A percentile compares a stretch with the other conserved stretches of the same genome.
These are phyloP conservation scores for Solanum tacnaense DNA, from an alignment of 257 asterid species.

Conservation along the genomic window DNA sequence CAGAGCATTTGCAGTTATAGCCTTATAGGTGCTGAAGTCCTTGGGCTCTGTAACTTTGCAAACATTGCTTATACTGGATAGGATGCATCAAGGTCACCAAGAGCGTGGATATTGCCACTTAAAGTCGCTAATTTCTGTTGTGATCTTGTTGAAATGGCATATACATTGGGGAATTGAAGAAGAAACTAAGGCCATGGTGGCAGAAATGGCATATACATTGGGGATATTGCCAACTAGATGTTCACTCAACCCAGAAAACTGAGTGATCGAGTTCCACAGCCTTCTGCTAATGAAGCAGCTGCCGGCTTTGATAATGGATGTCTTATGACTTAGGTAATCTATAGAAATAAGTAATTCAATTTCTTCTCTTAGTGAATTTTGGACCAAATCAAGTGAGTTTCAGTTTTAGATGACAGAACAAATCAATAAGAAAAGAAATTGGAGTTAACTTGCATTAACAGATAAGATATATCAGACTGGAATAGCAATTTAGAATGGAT, in stretches of 20 bases:
- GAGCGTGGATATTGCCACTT: constrained; percentile 66
- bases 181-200: constrained; percentile 70
- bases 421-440: neutral
- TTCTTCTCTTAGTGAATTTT: neutral
- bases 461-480: neutral
- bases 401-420: neutral
- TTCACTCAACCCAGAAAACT: constrained; percentile 55
- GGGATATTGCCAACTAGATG: too few species aligned
- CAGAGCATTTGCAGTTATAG: constrained; percentile 20
- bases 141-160: constrained; percentile 68
- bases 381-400: neutral
- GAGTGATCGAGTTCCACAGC: constrained; percentile 60
- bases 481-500: neutral
- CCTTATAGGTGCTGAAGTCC: constrained; percentile 38
- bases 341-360: neutral
- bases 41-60: constrained; percentile 32
- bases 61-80: constrained; percentile 32
- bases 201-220: too few species aligned
- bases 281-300: constrained; percentile 59
- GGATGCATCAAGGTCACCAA: constrained; percentile 58
- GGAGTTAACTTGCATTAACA: neutral
- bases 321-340: constrained; percentile 51
- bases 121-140: constrained; percentile 53
- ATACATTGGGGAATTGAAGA: constrained; percentile 41
- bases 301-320: constrained; percentile 69